Base-by-base conservation (phyloP, 2,329 filamentous ascomycete species). In the Exophiala calicioides region DNA sequence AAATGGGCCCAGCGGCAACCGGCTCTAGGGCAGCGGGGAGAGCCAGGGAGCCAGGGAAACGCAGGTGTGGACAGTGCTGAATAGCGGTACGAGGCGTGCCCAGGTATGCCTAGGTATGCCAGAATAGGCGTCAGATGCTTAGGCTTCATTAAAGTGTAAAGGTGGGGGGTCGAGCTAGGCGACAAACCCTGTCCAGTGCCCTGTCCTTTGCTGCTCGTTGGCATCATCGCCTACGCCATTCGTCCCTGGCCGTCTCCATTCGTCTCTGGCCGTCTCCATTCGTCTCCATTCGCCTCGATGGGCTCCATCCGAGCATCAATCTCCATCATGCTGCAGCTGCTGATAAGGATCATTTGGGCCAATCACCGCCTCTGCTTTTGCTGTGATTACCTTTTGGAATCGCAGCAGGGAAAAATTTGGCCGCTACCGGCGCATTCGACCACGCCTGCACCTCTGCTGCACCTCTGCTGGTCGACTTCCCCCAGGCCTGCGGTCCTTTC, bases 341-440 rank as follows among this genome's bases (percentile, higher is more conserved):
- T 55, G 52, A 55, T 55, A 55, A 55, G 44, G 33, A 38, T 29
- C 30, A 23, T 29, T 37, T 24, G 16, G 20, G 8, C 52, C 52
- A 55, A 55, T 55, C 44, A 41, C 15, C 10, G 13, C 5, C 24
- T 18, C 12, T 15, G 31, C 34, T 55, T 55, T 55, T 31, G 38
- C 16, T 36, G 36, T 32, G 40, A 55, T 55, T 55, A 55, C 52
- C 48, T 34, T 45, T 55, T 44, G 5, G 37, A 53, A 49, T 55
- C 47, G 41, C 46, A 33, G 29, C 44, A 47, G 32, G 7, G 23
- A 37, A 47, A 42, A 31, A 40, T 19, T 24, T 44, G 40, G 33
- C 52, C 47, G 52, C 33, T 23, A 51, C 52, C 52, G 52, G 52
- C 44, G 33, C 20, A 15, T 38, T 9, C 21, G 18, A 32, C 20